phyloP scores from a whole-genome alignment of 192 early-diverging fungal species.

The Oehlia diaphana region DNA sequence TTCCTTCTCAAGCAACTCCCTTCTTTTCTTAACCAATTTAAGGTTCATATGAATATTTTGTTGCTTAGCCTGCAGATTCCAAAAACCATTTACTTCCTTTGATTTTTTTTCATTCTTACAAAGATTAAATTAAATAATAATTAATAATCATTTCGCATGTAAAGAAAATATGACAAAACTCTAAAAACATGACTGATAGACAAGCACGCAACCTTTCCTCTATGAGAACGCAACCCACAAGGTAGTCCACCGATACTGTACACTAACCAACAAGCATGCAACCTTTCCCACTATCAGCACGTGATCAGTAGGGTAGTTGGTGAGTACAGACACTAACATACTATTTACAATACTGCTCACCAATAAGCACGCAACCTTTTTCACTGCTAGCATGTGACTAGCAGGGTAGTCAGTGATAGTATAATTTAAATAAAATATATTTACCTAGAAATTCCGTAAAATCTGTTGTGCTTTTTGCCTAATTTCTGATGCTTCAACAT shows the following conservation, averaged over 20 bases:
- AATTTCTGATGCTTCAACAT: constrained; percentile 12
- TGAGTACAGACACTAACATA: neutral
- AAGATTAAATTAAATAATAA: neutral
- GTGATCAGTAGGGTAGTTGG: constrained; percentile 8
- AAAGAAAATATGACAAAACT: constrained; percentile 3
- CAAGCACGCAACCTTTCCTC: constrained; percentile 17
- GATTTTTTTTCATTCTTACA: constrained; percentile 14
- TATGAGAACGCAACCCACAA: constrained; percentile 7
- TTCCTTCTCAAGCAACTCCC: neutral
- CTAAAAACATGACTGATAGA: neutral
- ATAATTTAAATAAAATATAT: constrained; percentile 1
- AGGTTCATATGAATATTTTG: neutral
- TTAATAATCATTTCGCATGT: neutral
- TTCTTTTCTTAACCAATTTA: neutral
- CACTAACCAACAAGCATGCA: constrained; percentile 6
- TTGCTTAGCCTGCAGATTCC: constrained; percentile 8
- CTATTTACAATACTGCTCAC: constrained; percentile 4
- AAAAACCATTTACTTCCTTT: constrained; percentile 5
- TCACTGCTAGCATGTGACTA: constrained; percentile 2
- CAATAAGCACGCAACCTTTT: constrained; percentile 21
- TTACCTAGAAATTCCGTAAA: constrained; percentile 19
- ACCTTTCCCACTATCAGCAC: constrained; percentile 11
- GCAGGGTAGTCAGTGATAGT: constrained; percentile 4
- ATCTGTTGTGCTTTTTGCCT: neutral
- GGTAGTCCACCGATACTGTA: constrained; percentile 9